These are phyloP conservation scores for Ophidiomyces ophidiicola DNA, from an alignment of 2,329 filamentous ascomycete species.

Conservation along the genomic window DNA sequence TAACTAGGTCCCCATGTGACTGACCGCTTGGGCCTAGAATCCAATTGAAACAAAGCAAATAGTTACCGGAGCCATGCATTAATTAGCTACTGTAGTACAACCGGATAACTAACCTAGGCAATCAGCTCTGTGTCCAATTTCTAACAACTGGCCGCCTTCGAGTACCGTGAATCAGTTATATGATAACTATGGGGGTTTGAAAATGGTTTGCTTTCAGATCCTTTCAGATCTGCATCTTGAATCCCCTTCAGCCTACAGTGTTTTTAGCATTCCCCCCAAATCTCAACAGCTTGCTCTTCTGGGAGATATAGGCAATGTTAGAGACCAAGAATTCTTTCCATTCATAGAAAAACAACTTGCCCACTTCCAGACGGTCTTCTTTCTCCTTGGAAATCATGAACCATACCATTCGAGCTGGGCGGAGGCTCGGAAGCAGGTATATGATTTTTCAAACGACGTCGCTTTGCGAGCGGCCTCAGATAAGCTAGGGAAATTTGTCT, in stretches of 20 bases:
- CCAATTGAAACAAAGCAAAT: too few species aligned
- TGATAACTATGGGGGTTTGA: too few species aligned
- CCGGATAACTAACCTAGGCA: too few species aligned
- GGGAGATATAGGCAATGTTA: slow-evolving; percentile 44
- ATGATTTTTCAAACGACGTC: slow-evolving; percentile 20
- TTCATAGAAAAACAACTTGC: slow-evolving; percentile 41
- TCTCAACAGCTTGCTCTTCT: slow-evolving; percentile 44
- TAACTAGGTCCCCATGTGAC: too few species aligned
- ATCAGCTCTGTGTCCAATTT: too few species aligned
- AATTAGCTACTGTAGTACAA: too few species aligned
- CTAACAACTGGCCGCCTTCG: too few species aligned
- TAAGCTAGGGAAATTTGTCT: slow-evolving; percentile 27
- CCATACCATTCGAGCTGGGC: slow-evolving; percentile 32
- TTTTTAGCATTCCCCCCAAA: slow-evolving; percentile 37
- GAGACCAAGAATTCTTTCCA: slow-evolving; percentile 33
- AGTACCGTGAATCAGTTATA: too few species aligned
- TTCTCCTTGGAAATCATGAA: slow-evolving; percentile 48
- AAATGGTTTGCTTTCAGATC: slow-evolving; percentile 30
- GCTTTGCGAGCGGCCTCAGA: slow-evolving; percentile 10
- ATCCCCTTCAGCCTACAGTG: slow-evolving; percentile 37
- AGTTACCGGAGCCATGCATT: too few species aligned
- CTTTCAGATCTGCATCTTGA: slow-evolving; percentile 51
- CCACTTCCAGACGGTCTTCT: slow-evolving; percentile 40
- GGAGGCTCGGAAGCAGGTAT: slow-evolving; percentile 17
- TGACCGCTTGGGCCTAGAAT: too few species aligned